Evolutionary conservation across 768 basidiomycete genomes (phyloP).

Genomic region (Tricholoma furcatifolium): DNA sequence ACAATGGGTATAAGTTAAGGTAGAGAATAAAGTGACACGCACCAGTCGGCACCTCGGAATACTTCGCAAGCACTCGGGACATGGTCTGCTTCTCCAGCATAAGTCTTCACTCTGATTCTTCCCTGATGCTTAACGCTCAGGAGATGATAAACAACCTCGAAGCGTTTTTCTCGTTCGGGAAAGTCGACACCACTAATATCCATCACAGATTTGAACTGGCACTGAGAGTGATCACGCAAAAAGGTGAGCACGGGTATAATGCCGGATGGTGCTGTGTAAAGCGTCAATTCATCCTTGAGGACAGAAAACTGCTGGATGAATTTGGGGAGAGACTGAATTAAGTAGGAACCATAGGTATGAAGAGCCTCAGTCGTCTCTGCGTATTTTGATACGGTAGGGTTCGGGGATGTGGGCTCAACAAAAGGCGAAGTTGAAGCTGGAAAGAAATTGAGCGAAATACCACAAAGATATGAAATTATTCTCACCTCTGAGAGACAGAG

Average conservation of each 20-base stretch:
- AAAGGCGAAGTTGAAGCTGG: conserved; percentile 77
- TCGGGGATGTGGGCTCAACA: conserved; percentile 84
- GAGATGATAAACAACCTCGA: conserved; percentile 96
- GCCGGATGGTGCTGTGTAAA: conserved; percentile 82
- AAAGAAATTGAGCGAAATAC: conserved; percentile 1
- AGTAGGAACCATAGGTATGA: conserved; percentile 91
- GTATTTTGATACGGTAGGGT: conserved; percentile 74
- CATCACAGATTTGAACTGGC: conserved; percentile 90
- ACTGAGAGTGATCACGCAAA: conserved; percentile 92
- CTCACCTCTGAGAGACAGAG: conserved; percentile 48
- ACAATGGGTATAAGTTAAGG: neutral
- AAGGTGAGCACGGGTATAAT: conserved; percentile 87
- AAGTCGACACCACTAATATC: conserved; percentile 96
- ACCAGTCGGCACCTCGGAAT: conserved; percentile 96
- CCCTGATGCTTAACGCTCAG: conserved; percentile 77
- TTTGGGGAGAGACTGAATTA: conserved; percentile 92
- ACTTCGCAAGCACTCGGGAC: conserved; percentile 80
- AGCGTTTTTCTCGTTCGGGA: conserved; percentile 89
- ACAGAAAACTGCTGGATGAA: conserved; percentile 98
- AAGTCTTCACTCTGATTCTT: conserved; percentile 95
- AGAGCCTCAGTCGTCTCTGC: conserved; percentile 73
- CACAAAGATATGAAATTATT: neutral
- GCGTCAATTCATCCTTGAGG: conserved; percentile 90
- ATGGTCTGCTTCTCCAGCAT: conserved; percentile 88
- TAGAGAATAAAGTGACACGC: conserved; percentile 19